Conservation (phyloP, 257 asterid species). For the Verbena officinalis region DNA sequence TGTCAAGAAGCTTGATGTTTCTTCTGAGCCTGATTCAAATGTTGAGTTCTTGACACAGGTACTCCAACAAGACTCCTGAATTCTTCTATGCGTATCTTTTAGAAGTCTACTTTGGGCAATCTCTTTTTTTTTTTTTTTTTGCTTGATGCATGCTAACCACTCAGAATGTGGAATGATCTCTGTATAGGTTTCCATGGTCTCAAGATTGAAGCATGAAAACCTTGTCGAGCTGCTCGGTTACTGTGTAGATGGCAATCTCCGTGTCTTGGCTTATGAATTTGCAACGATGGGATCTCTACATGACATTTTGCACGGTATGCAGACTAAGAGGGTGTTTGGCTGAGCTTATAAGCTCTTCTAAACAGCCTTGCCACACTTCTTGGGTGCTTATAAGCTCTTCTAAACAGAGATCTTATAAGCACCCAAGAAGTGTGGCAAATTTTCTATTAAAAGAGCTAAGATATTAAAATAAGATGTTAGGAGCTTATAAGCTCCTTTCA, state of each 20-base stretch:
- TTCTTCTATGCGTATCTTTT: constrained; percentile 14
- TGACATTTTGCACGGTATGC: constrained; percentile 90
- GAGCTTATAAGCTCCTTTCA: too few species aligned
- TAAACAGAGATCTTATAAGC: too few species aligned
- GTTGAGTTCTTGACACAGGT: constrained; percentile 91
- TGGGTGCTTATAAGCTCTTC: too few species aligned
- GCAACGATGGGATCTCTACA: constrained; percentile 99
- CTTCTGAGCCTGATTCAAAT: constrained; percentile 91
- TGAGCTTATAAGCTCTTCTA: too few species aligned
- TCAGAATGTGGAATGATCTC: constrained; percentile 24
- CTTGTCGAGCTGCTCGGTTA: constrained; percentile 90
- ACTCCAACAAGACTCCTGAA: constrained; percentile 6
- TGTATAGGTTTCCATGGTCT: constrained; percentile 87
- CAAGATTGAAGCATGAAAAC: constrained; percentile 90
- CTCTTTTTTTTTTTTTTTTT: constrained; percentile 4
- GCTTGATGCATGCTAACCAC: constrained; percentile 28
- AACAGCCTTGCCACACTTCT: constrained; percentile 18
- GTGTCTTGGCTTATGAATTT: constrained; percentile 91
- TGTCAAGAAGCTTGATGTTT: constrained; percentile 91
- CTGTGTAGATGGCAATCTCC: constrained; percentile 89
- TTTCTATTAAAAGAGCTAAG: too few species aligned
- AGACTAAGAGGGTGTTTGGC: too few species aligned
- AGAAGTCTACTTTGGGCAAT: constrained; percentile 7
- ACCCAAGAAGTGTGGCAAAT: too few species aligned
- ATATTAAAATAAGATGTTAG: too few species aligned